Conservation (phyloP, 257 asterid genomes). For the Petrea volubilis region DNA sequence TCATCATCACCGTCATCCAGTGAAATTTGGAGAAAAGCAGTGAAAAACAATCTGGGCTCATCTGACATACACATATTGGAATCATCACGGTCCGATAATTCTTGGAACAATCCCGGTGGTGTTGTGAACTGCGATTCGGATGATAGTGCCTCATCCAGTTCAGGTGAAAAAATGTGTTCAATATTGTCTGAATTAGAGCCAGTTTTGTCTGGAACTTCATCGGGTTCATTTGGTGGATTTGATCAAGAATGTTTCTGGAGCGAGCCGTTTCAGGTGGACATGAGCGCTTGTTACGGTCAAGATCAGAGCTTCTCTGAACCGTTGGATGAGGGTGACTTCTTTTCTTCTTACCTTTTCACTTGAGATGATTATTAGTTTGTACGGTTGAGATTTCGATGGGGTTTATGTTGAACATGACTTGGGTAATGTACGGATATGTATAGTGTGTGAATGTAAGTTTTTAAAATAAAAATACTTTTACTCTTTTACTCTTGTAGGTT, state of each 20-base stretch:
- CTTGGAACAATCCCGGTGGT: not conserved
- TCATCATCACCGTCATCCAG: not conserved
- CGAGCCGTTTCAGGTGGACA: slow-evolving; percentile 15
- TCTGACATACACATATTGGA: not conserved
- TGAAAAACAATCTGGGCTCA: not conserved
- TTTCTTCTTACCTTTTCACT: not conserved
- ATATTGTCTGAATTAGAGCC: not conserved
- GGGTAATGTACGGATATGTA: too few species aligned
- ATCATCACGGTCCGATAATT: not conserved
- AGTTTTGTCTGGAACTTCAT: not conserved
- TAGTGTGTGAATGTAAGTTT: too few species aligned
- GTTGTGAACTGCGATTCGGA: slow-evolving; percentile 9
- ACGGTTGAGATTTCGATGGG: too few species aligned
- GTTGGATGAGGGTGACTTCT: not conserved
- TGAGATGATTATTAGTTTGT: too few species aligned
- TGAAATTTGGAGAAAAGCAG: not conserved
- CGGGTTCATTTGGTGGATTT: not conserved
- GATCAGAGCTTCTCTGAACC: not conserved
- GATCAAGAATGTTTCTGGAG: slow-evolving; percentile 11
- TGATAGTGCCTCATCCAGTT: not conserved
- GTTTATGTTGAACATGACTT: too few species aligned
- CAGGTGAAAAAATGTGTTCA: not conserved
- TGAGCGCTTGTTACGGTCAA: not conserved
- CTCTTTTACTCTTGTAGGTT: too few species aligned
- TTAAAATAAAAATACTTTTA: too few species aligned